A percentile compares a stretch with the other conserved stretches of the same genome.
Conservation (phyloP, 2,329 filamentous ascomycete genomes). For the Monascus ruber region DNA sequence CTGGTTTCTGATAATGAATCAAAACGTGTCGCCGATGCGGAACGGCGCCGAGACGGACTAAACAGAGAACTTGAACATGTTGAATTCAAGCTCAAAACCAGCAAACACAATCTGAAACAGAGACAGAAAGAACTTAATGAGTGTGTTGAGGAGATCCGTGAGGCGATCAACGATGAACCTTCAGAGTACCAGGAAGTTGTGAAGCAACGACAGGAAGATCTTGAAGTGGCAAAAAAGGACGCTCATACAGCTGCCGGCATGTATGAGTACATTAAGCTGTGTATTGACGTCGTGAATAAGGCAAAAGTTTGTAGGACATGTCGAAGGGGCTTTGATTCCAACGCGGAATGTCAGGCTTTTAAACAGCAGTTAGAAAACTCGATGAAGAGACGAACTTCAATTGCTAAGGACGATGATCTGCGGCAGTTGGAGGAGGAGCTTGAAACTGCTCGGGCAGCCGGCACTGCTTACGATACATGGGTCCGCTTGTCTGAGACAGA, state of each 20-base stretch:
- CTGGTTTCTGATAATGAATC: slow-evolving; percentile 47
- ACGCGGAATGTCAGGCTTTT: slow-evolving; percentile 51
- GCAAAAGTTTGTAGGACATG: slow-evolving; percentile 70
- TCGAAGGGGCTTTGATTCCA: slow-evolving; percentile 52
- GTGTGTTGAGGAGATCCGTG: slow-evolving; percentile 52
- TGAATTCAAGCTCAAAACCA: slow-evolving; percentile 58
- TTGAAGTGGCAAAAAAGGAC: slow-evolving; percentile 48
- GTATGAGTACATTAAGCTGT: slow-evolving; percentile 59
- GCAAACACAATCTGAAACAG: slow-evolving; percentile 52
- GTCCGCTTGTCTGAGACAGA: slow-evolving; percentile 55
- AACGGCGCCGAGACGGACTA: slow-evolving; percentile 58
- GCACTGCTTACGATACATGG: slow-evolving; percentile 63
- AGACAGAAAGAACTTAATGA: slow-evolving; percentile 51
- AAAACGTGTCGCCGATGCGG: slow-evolving; percentile 50
- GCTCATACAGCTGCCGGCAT: slow-evolving; percentile 57
- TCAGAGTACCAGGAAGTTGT: slow-evolving; percentile 42
- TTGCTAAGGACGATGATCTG: slow-evolving; percentile 51
- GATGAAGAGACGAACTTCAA: slow-evolving; percentile 40
- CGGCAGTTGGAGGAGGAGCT: slow-evolving; percentile 51
- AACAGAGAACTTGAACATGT: slow-evolving; percentile 65
- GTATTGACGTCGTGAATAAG: slow-evolving; percentile 52
- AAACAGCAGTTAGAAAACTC: slow-evolving; percentile 53
- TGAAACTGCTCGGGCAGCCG: slow-evolving; percentile 50
- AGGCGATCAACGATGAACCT: slow-evolving; percentile 44
- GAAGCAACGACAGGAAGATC: slow-evolving; percentile 39